Conservation (phyloP, 176 grass and related monocot species). For the Rhipidocladum racemiflorum region DNA sequence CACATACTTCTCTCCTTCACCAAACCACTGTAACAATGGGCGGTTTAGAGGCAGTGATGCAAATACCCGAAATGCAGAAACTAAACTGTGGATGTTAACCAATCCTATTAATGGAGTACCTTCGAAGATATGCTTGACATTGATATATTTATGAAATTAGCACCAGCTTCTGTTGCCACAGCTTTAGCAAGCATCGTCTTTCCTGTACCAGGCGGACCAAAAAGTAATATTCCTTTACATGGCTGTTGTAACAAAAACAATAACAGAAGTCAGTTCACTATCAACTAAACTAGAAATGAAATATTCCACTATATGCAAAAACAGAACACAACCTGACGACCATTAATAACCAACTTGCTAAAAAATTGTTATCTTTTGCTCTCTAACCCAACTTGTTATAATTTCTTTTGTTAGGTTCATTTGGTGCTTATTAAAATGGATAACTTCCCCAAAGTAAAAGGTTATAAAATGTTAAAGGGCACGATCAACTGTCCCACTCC, state of each 20-base stretch:
- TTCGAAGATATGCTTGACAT: slow-evolving; percentile 99
- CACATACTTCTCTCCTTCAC: slow-evolving; percentile 96
- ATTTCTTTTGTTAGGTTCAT: background rate
- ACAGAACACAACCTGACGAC: background rate
- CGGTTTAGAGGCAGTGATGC: slow-evolving; percentile 31
- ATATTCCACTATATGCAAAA: background rate
- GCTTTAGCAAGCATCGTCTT: slow-evolving; percentile 99
- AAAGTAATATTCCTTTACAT: slow-evolving; percentile 96
- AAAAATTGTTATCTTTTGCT: background rate
- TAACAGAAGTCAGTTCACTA: background rate
- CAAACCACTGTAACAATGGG: slow-evolving; percentile 80
- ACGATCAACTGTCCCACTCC: background rate
- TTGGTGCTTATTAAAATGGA: background rate
- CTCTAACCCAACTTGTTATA: background rate
- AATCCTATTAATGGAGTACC: slow-evolving; percentile 43
- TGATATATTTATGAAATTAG: slow-evolving; percentile 98
- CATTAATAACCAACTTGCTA: background rate
- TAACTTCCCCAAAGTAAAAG: background rate
- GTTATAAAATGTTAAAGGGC: background rate
- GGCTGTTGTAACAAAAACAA: slow-evolving; percentile 43
- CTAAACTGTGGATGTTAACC: background rate
- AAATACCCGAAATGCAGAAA: slow-evolving; percentile 2
- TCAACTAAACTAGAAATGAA: slow-evolving; percentile 8
- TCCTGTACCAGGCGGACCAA: slow-evolving; percentile 96
- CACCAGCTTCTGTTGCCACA: slow-evolving; percentile 96